Evolutionary conservation across 352 stramenopile species (phyloP), one percentile per base, ranked within the genome.

Genomic region (Albugo candida): DNA sequence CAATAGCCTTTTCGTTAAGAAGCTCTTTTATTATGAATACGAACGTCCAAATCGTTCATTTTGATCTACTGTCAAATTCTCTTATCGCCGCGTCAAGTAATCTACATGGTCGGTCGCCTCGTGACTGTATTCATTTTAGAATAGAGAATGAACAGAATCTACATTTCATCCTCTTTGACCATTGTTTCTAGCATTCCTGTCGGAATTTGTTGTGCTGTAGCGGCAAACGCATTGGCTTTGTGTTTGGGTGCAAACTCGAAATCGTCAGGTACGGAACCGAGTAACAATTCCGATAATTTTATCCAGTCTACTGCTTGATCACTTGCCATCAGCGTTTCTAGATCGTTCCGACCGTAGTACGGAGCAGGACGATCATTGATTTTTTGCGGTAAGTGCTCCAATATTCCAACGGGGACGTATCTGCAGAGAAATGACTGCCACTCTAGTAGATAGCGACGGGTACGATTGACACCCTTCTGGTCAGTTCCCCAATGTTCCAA

Each of bases 401-500:
- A 64, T 27, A 99, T 55, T 0, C 94, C 96, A 1, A 98, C 85
- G 27, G 96, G 96, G 47, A 99, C 95, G 75, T 99, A 99, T 47
- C 95, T 77, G 54, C 75, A 95, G 19, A 97, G 63, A 58, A 99
- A 99, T 13, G 91, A 98, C 43, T 99, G 71, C 95, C 95, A 99
- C 63, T 99, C 96, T 52, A 99, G 77, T 37, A 99, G 58, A 62
- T 99, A 99, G 1, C 96, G 78, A 2, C 96, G 78, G 47, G 94
- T 99, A 44, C 84, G 89, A 61, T 98, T 97, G 48, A 99, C 86
- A 19, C 96, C 96, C 64, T 97, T 94, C 47, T 97, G 78, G 64
- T 99, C 96, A 19, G 75, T 95, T 2, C 96, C 96, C 95, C 95
- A 99, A 69, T 99, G 94, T 55, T 99, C 95, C 19, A 99, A 63